Evolutionary conservation across 148 eudicot genomes (phyloP).

Genomic region (Drosera capensis): DNA sequence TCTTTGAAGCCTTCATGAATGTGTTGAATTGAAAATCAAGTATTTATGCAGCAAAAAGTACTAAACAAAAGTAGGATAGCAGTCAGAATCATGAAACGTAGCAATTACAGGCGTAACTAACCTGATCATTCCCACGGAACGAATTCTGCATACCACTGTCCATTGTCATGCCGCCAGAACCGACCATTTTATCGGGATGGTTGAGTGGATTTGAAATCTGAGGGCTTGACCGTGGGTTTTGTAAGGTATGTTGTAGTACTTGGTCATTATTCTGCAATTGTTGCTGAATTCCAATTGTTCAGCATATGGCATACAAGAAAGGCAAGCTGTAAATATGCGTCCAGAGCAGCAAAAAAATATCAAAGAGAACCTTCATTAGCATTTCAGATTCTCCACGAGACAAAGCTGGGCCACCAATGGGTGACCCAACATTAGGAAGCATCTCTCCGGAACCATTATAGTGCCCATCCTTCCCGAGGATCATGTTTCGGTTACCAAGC

Average conservation of each 20-base stretch:
- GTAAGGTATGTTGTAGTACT: conserved; percentile 33
- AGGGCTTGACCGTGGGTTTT: conserved; percentile 40
- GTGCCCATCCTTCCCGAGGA: conserved; percentile 53
- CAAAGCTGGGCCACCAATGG: conserved; percentile 33
- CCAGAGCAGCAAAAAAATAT: neutral
- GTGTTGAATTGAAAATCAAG: neutral
- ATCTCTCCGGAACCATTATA: conserved; percentile 40
- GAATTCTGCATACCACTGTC: conserved; percentile 54
- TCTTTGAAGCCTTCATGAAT: conserved; percentile 45
- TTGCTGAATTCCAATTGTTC: conserved; percentile 16
- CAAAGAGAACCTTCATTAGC: conserved; percentile 27
- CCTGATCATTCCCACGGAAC: conserved; percentile 59
- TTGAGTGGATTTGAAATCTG: conserved; percentile 23
- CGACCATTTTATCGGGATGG: conserved; percentile 31
- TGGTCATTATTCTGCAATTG: conserved; percentile 30
- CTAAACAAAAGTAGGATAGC: neutral
- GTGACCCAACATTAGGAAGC: conserved; percentile 48
- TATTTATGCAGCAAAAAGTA: too few species aligned
- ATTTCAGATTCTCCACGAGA: conserved; percentile 35
- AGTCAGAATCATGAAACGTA: neutral
- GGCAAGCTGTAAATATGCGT: neutral
- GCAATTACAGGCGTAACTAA: conserved; percentile 8
- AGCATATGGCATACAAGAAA: conserved; percentile 3
- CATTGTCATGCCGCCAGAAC: conserved; percentile 31
- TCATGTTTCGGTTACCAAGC: conserved; percentile 33